phyloP scores from a whole-genome alignment of 2,329 filamentous ascomycete species.

The Diplodia mutila region DNA sequence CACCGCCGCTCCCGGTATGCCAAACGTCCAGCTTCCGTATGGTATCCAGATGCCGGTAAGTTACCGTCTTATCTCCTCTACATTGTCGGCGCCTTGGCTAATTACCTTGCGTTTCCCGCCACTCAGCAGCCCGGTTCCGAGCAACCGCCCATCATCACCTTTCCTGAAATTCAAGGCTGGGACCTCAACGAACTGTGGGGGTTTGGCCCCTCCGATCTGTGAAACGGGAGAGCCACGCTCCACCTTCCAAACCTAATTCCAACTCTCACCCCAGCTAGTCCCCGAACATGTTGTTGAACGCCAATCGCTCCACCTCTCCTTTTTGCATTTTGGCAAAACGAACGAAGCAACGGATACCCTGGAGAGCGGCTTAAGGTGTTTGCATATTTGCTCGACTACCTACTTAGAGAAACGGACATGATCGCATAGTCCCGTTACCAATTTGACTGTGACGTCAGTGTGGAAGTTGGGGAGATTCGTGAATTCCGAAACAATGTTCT shows the following conservation, averaged over 20 bases:
- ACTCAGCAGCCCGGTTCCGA: constrained; percentile 11
- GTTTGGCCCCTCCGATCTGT: constrained; percentile 22
- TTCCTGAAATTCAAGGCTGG: constrained; percentile 25
- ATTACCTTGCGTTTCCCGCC: background rate
- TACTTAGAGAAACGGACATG: background rate
- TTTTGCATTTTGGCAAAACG: background rate
- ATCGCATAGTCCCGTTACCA: background rate
- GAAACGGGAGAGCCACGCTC: background rate
- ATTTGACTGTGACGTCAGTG: too few relatives aligned
- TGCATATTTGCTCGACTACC: background rate
- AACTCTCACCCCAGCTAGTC: background rate
- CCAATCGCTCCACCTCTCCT: background rate
- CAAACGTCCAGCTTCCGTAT: background rate
- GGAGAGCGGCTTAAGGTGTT: background rate
- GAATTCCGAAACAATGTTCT: too few relatives aligned
- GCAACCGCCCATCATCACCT: constrained; percentile 16
- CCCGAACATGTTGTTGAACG: background rate
- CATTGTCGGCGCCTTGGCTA: background rate
- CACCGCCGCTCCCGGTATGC: background rate
- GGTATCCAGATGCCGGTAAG: constrained; percentile 8
- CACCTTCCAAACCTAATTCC: background rate
- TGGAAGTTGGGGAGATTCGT: too few relatives aligned
- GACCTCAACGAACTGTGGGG: constrained; percentile 21
- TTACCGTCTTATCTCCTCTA: background rate
- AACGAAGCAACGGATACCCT: background rate